Evolutionary conservation across 495 filamentous ascomycete genomes (phyloP).

Genomic region (Podospora didyma): DNA sequence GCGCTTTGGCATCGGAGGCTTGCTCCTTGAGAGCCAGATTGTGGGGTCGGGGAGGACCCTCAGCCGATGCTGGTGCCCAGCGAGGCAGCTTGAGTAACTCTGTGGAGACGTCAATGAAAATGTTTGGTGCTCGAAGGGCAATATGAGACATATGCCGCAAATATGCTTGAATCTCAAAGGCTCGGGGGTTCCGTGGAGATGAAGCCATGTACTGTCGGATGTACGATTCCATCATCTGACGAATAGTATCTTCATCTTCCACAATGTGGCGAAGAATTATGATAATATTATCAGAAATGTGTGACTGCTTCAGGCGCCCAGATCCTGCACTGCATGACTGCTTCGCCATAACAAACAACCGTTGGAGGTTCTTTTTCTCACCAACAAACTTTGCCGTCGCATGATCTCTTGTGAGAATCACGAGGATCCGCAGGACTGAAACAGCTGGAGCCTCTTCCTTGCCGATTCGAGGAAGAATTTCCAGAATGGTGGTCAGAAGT

Average conservation of each 20-base stretch:
- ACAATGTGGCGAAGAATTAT: constrained; percentile 87
- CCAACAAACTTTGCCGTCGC: constrained; percentile 69
- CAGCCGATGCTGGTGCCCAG: constrained; percentile 39
- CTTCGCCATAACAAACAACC: constrained; percentile 90
- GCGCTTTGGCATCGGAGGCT: constrained; percentile 26
- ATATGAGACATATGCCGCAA: constrained; percentile 77
- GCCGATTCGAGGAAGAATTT: constrained; percentile 78
- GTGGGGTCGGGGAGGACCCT: constrained; percentile 48
- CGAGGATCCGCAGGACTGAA: constrained; percentile 78
- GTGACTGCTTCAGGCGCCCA: constrained; percentile 66
- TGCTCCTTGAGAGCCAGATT: constrained; percentile 30
- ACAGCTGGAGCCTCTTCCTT: constrained; percentile 84
- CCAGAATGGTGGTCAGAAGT: constrained; percentile 71
- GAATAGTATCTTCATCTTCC: constrained; percentile 87
- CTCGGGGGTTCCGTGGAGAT: constrained; percentile 50
- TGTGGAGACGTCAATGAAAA: constrained; percentile 88
- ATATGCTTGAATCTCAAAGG: constrained; percentile 67
- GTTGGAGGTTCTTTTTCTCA: constrained; percentile 83
- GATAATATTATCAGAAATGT: constrained; percentile 59
- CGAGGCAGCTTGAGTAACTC: constrained; percentile 73
- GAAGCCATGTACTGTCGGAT: constrained; percentile 70
- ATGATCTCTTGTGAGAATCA: constrained; percentile 79
- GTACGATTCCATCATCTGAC: constrained; percentile 89
- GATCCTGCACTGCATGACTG: constrained; percentile 77
- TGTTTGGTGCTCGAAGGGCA: constrained; percentile 73